Base-by-base conservation (phyloP, 352 stramenopile genomes). In the Phytophthora cactorum region DNA sequence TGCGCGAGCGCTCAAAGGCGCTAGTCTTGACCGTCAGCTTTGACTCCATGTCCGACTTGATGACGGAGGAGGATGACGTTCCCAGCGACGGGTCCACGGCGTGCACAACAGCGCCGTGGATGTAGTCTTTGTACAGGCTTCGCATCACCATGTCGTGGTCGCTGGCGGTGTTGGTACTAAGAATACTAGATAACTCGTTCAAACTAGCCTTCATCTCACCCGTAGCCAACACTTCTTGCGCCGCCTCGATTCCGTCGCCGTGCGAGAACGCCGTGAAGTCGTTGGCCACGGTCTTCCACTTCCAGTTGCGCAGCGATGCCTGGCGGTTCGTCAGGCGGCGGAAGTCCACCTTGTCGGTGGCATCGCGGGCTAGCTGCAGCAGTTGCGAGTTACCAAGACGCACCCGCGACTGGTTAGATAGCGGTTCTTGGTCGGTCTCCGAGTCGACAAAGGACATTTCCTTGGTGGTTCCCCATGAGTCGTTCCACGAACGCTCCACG, bases 101-200 rank as follows among this genome's bases (percentile, higher is more conserved):
- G 34, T 84, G 79, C 45, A 82, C 72, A 25, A 88, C 64, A 0
- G 74, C 63, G 31, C 79, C 79, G 41, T 82, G 80, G 53, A 88
- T 78, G 68, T 84, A 88, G 29, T 75, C 64, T 50, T 81, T 80
- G 59, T 82, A 78, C 32, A 85, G 51, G 51, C 72, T 72, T 34
- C 46, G 41, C 79, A 85, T 84, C 22, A 76, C 60, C n/a, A 75
- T 54, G 14, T 74, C 58, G 54, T 82, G 81, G 29, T 68, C 54
- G 2, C 36, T 50, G 28, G 70, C 70, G 9, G 63, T 66, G 2
- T 63, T 70, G 2, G 77, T 69, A 52, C 66, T 74, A 5, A 88
- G 54, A 14, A 84, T 66, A 41, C 61, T 31, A 0, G 59, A 59
- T 41, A 84, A 57, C 51, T 88, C 79, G 17, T 72, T 70, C 14